These are phyloP conservation scores for Nakazawaea ambrosiae DNA, from an alignment of 805 yeast genomes.

Conservation along the genomic window DNA sequence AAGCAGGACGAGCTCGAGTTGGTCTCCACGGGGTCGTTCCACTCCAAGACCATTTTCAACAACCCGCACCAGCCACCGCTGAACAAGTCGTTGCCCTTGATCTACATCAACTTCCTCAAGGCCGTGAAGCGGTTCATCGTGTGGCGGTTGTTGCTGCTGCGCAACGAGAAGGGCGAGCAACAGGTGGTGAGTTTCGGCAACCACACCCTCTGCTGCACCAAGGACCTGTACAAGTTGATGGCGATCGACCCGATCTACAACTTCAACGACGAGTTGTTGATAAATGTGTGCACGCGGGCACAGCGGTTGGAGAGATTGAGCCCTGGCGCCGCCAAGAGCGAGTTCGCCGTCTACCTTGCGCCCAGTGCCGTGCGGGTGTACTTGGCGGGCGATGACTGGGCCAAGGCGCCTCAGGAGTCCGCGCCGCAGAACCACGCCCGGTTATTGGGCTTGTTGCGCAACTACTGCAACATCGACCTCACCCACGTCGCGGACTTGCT, in stretches of 20 bases:
- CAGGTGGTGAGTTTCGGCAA: constrained; percentile 45
- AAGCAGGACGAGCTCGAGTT: constrained; percentile 2
- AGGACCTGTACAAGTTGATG: constrained; percentile 20
- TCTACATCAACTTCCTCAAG: constrained; percentile 40
- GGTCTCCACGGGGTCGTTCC: constrained; percentile 8
- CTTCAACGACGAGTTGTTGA: constrained; percentile 36
- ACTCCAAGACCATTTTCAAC: constrained; percentile 9
- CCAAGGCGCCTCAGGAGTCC: constrained; percentile 27
- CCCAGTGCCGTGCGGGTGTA: constrained; percentile 51
- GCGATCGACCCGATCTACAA: constrained; percentile 42
- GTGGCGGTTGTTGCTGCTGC: constrained; percentile 16
- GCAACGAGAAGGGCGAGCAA: constrained; percentile 25
- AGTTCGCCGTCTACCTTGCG: constrained; percentile 36
- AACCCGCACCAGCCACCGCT: constrained; percentile 1
- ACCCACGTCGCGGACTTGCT: constrained; percentile 20
- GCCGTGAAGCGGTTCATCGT: constrained; percentile 38
- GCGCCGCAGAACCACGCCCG: constrained; percentile 35
- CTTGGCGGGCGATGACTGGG: constrained; percentile 25
- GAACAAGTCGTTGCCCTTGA: constrained; percentile 7
- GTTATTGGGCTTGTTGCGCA: constrained; percentile 28
- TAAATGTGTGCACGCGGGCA: constrained; percentile 24
- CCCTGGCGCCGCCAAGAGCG: not conserved
- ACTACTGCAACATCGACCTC: constrained; percentile 24
- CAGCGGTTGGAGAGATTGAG: not conserved
- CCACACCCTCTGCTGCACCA: constrained; percentile 26